Evolutionary conservation across 306 rosid species (phyloP).

Genomic region (Fagus crenata): DNA sequence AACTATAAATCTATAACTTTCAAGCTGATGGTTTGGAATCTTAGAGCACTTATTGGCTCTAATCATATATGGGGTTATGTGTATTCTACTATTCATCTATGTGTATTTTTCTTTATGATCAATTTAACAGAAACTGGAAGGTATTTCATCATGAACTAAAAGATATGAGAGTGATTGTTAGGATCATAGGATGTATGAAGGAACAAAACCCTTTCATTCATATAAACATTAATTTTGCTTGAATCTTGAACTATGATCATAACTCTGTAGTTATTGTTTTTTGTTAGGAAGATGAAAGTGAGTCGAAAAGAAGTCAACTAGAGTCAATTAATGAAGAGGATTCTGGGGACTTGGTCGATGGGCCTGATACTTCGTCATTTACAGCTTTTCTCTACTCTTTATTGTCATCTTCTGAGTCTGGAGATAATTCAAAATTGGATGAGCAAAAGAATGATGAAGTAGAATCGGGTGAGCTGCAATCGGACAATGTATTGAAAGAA

Average conservation of each 20-base stretch:
- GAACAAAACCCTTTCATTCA: neutral
- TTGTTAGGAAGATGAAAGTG: constrained; percentile 58
- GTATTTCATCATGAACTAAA: neutral
- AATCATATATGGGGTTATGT: neutral
- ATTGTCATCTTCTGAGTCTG: constrained; percentile 56
- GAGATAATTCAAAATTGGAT: constrained; percentile 36
- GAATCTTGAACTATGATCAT: neutral
- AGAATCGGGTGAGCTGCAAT: constrained; percentile 22
- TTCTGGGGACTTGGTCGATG: constrained; percentile 47
- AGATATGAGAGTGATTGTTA: neutral
- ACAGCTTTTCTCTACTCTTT: constrained; percentile 79
- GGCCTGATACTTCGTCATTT: constrained; percentile 96
- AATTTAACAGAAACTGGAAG: neutral
- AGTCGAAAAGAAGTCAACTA: constrained; percentile 39
- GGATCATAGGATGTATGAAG: neutral
- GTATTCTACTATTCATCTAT: neutral
- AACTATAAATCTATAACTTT: too few species aligned
- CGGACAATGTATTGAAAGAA: constrained; percentile 48
- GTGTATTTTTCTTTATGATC: neutral
- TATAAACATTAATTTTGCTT: neutral
- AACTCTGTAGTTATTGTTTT: constrained; percentile 5
- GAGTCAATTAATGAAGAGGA: constrained; percentile 46
- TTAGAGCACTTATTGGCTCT: neutral
- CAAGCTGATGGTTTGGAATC: too few species aligned
- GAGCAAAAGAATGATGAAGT: constrained; percentile 41